A percentile compares a stretch with the other conserved stretches of the same genome.
These are phyloP conservation scores for Aspergillus awamori DNA, from an alignment of 2,329 filamentous ascomycete species.

Conservation along the genomic window DNA sequence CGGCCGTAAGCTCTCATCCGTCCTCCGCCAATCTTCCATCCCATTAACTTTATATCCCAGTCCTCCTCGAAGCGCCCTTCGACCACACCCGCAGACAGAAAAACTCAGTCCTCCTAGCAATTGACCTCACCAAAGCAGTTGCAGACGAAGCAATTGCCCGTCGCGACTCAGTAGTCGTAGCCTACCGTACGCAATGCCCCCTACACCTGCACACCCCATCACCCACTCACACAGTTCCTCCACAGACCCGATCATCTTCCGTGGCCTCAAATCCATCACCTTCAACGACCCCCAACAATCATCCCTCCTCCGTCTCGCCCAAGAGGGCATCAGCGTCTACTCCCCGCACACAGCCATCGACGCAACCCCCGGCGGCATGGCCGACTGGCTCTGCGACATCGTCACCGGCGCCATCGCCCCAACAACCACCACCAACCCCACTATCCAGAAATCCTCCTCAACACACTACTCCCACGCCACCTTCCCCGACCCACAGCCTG, in stretches of 20 bases:
- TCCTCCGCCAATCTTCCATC: background rate
- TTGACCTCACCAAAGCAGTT: constrained; percentile 87
- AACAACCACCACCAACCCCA: constrained; percentile 2
- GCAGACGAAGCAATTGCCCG: constrained; percentile 84
- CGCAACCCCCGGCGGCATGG: constrained; percentile 79
- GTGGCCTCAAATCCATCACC: constrained; percentile 84
- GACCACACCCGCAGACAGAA: constrained; percentile 58
- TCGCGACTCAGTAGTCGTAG: constrained; percentile 76
- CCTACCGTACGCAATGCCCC: constrained; percentile 69
- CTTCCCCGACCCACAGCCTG: constrained; percentile 38
- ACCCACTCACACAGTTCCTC: background rate
- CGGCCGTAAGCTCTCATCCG: constrained; percentile 58
- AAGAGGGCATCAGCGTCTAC: constrained; percentile 91
- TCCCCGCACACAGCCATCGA: constrained; percentile 95
- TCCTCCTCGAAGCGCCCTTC: constrained; percentile 71
- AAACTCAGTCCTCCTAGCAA: constrained; percentile 76
- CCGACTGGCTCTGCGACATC: constrained; percentile 91
- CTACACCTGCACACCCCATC: background rate
- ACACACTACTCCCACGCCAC: constrained; percentile 44
- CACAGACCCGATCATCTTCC: constrained; percentile 93
- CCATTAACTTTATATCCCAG: constrained; percentile 37
- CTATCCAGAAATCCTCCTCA: constrained; percentile 27
- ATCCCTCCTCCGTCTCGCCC: constrained; percentile 77
- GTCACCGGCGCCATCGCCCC: constrained; percentile 59
- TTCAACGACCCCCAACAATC: constrained; percentile 83